Evolutionary conservation across 2,329 filamentous ascomycete species (phyloP), one percentile per base, ranked within the genome.

Genomic region (Fusarium humuli): DNA sequence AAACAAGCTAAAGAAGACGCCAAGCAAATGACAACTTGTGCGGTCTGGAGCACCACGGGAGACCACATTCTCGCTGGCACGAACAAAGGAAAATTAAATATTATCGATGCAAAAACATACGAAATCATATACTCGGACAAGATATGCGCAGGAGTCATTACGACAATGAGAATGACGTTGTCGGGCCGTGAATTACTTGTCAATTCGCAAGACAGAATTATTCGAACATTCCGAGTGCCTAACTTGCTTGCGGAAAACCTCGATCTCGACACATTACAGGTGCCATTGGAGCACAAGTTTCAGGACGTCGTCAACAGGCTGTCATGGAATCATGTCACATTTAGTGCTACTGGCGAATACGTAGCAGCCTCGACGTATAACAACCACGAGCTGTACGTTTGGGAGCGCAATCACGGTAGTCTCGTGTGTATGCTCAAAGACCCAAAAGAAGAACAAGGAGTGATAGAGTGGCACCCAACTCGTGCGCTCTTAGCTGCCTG

Each of bases 371-470:
- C 94, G 27, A 98, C 96, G 3, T 97, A 94, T 80, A 98, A 98
- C 85, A 99, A 99, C 77, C 94, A 98, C 75, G 95, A 99, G 80
- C 92, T 99, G 69, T 98, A 98, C 81, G 94, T 98, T 29, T 98
- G 95, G 96, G 96, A 99, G 81, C 90, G 96, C 57, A 92, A 91
- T 59, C 94, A 97, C 76, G 96, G 96, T 53, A 97, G 94, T 80
- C 83, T 99, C 61, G 94, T 98, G 56, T 97, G 97, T 80, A 99
- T 99, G 83, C 86, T 99, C 41, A 97, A 99, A 79, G 95, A 96
- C 1, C 94, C 95, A 2, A 97, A 97, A 76, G 96, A 99, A 81
- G 97, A 99, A 80, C 90, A 98, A 67, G 95, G 95, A 1, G 92
- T 97, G 7, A 94, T 99, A 27, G 96, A 99, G 81, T 99, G 96